Base-by-base conservation (phyloP, 495 filamentous ascomycete genomes). In the Amniculicola lignicola region DNA sequence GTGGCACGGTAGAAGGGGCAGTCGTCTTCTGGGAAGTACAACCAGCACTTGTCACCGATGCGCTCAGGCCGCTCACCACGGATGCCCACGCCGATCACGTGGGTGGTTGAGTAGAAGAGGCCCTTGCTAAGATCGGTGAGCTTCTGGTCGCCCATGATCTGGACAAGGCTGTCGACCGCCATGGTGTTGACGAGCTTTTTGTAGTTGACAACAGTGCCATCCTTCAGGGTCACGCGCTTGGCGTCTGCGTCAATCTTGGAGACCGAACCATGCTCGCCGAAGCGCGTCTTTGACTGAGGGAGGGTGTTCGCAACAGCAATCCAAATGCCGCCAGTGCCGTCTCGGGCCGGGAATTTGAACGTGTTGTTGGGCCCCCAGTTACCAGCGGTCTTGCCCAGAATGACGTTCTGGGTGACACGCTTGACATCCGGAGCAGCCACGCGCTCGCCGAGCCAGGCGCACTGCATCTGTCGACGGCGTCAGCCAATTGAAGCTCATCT, bases 1-100 rank as follows among this genome's bases (percentile, higher is more conserved):
- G 93, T 99, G 67, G 93, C 93, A 66, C 93, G 90, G 80, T 99
- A 99, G 84, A 99, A 99, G 69, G 90, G 90, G 80, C 91, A 96
- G 82, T 99, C 83, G 73, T 95, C 85, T 71, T 99, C 94, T 60
- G 93, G 93, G 85, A 97, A 99, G 83, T 99, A 99, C 50, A 99
- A 82, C 89, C 93, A 99, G 84, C 93, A 99, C 79, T 99, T 99
- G 77, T 99, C 93, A 43, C 93, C 93, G 61, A 99, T 99, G 58
- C 89, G 84, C 71, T 95, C 87, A n/a, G 93, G 93, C 52, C 93
- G 89, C 59, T 77, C 77, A 61, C 93, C 93, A 68, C 93, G 89
- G 68, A 99, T 77, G 73, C 93, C 93, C 56, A 99, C 86, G 70
- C 93, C 93, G 61, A 99, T 87, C 63, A 99, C 90, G 75, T 99